Evolutionary conservation across 805 yeast species (phyloP).

Genomic region (Clavispora asparagi): DNA sequence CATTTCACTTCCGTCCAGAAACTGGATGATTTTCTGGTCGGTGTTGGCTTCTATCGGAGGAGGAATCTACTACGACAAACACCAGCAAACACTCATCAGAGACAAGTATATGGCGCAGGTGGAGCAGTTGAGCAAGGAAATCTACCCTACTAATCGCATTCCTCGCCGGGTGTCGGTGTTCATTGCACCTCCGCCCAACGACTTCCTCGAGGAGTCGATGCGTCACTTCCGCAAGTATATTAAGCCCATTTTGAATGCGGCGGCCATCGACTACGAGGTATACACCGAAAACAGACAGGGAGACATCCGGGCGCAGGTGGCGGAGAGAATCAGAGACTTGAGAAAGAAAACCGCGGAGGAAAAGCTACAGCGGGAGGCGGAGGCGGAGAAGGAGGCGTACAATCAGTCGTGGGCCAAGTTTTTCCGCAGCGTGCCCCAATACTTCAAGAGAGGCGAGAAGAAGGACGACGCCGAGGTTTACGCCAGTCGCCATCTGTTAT

Average conservation of each 20-base stretch:
- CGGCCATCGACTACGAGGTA: slow-evolving; percentile 80
- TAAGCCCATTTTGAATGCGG: slow-evolving; percentile 80
- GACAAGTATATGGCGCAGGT: slow-evolving; percentile 61
- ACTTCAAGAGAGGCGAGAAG: slow-evolving; percentile 13
- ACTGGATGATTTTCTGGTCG: slow-evolving; percentile 88
- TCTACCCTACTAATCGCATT: slow-evolving; percentile 40
- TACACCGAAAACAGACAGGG: slow-evolving; percentile 82
- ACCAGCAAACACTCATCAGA: slow-evolving; percentile 63
- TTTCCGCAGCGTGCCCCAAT: slow-evolving; percentile 15
- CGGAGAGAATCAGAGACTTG: slow-evolving; percentile 70
- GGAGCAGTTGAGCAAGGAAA: slow-evolving; percentile 42
- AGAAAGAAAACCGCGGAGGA: slow-evolving; percentile 39
- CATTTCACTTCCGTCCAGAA: slow-evolving; percentile 77
- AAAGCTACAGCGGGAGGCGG: slow-evolving; percentile 3
- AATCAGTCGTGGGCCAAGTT: slow-evolving; percentile 25
- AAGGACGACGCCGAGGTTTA: slow-evolving; percentile 22
- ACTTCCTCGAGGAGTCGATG: slow-evolving; percentile 70
- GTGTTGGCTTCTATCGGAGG: slow-evolving; percentile 63
- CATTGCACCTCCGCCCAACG: slow-evolving; percentile 97
- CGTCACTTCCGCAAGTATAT: slow-evolving; percentile 70
- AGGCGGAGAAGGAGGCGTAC: slow-evolving; percentile 7
- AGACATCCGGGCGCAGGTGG: slow-evolving; percentile 74
- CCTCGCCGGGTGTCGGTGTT: slow-evolving; percentile 79
- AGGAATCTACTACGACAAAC: slow-evolving; percentile 75
- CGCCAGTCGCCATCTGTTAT: slow-evolving; percentile 30